These are phyloP conservation scores for Plenodomus tracheiphilus DNA, from an alignment of 2,329 filamentous ascomycete genomes.

Conservation along the genomic window DNA sequence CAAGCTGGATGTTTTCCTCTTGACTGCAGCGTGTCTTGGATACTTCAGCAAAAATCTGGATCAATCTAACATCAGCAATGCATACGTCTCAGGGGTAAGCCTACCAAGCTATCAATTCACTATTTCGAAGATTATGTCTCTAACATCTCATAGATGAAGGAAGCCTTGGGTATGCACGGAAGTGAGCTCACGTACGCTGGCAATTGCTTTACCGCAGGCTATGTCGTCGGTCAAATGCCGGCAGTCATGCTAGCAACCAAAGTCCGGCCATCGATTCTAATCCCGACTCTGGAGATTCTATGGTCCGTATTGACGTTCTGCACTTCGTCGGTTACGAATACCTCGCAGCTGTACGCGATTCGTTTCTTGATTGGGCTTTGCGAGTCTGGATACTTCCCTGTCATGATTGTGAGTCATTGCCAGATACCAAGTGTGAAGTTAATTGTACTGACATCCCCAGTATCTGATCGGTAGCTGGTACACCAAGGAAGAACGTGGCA, in stretches of 20 bases:
- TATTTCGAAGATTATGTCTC: too few species aligned
- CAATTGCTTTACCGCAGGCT: constrained; percentile 34
- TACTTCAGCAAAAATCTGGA: constrained; percentile 35
- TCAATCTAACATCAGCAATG: constrained; percentile 33
- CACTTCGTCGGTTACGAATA: constrained; percentile 21
- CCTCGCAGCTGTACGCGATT: constrained; percentile 39
- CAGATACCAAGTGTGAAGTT: neutral
- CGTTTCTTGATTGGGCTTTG: constrained; percentile 38
- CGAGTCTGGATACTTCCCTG: constrained; percentile 33
- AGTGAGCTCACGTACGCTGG: constrained; percentile 37
- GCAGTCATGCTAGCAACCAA: constrained; percentile 30
- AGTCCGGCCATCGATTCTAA: constrained; percentile 29
- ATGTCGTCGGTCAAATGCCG: constrained; percentile 36
- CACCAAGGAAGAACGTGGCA: constrained; percentile 41
- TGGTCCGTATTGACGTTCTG: constrained; percentile 29
- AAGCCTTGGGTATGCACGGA: constrained; percentile 31
- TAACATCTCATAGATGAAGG: constrained; percentile 27
- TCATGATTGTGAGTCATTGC: constrained; percentile 25
- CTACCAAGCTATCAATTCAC: neutral
- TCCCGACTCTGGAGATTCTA: constrained; percentile 39
- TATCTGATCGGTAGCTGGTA: constrained; percentile 50
- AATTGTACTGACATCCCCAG: constrained; percentile 3
- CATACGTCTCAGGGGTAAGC: constrained; percentile 35
- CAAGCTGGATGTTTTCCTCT: constrained; percentile 34
- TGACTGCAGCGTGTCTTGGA: constrained; percentile 28